Evolutionary conservation across 2,329 filamentous ascomycete genomes (phyloP).

Genomic region (Cladophialophora chaetospira): DNA sequence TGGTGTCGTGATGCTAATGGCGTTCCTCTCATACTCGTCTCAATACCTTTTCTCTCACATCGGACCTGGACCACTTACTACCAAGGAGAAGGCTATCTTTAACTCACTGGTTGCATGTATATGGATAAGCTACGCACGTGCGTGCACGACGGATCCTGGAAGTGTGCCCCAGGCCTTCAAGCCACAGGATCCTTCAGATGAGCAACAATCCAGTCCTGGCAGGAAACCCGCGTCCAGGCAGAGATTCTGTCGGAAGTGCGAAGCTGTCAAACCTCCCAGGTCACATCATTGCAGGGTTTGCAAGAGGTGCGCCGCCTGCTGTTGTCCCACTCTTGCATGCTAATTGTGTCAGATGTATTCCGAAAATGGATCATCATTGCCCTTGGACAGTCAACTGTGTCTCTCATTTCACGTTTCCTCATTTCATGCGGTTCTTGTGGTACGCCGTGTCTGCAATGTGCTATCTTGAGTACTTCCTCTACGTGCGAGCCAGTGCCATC

Average conservation of each 20-base stretch:
- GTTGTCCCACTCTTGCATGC: neutral
- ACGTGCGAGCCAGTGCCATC: constrained; percentile 52
- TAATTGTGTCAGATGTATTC: constrained; percentile 55
- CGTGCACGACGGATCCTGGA: constrained; percentile 63
- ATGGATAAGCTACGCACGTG: constrained; percentile 60
- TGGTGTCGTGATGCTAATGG: constrained; percentile 56
- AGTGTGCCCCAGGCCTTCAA: constrained; percentile 51
- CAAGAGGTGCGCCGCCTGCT: constrained; percentile 50
- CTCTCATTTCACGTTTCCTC: constrained; percentile 65
- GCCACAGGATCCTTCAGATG: constrained; percentile 25
- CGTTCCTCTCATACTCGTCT: constrained; percentile 61
- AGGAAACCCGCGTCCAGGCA: constrained; percentile 36
- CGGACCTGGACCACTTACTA: constrained; percentile 55
- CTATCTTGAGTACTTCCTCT: constrained; percentile 60
- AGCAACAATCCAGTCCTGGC: constrained; percentile 10
- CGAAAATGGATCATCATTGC: constrained; percentile 69
- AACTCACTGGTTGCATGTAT: constrained; percentile 58
- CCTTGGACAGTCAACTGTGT: constrained; percentile 69
- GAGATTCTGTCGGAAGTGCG: constrained; percentile 64
- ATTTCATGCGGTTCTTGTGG: constrained; percentile 65
- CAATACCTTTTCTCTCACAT: constrained; percentile 59
- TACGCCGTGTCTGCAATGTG: constrained; percentile 61
- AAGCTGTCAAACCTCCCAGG: constrained; percentile 62
- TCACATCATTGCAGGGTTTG: constrained; percentile 68
- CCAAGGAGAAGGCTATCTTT: constrained; percentile 47